Conservation (phyloP, 164 flowering plant genomes). For the Vitis rupestris region DNA sequence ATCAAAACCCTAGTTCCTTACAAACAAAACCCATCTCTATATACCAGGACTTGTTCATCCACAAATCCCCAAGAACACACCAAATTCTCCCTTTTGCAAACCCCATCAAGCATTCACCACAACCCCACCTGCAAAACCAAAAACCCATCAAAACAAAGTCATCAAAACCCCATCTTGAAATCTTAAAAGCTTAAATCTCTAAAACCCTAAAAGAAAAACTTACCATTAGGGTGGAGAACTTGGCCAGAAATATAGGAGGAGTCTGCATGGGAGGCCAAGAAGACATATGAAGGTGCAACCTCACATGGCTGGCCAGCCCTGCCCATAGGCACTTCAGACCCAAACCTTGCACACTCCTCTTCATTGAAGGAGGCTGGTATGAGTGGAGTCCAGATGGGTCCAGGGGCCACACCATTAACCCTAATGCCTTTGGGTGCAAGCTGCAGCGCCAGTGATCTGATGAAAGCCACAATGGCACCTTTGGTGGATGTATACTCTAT, state of each 20-base stretch:
- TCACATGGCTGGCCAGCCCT: slow-evolving; percentile 79
- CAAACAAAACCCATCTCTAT: no score
- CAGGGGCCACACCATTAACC: slow-evolving; percentile 79
- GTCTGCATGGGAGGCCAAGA: slow-evolving; percentile 50
- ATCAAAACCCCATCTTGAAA: background rate
- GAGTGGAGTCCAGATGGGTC: slow-evolving; percentile 79
- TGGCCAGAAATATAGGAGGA: slow-evolving; percentile 76
- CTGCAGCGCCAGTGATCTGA: slow-evolving; percentile 61
- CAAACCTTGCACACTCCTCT: slow-evolving; percentile 47
- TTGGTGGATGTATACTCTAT: slow-evolving; percentile 78
- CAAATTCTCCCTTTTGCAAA: background rate
- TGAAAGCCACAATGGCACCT: slow-evolving; percentile 75
- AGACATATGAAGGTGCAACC: slow-evolving; percentile 66
- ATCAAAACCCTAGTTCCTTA: no score
- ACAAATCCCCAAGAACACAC: background rate
- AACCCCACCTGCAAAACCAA: slow-evolving; percentile 28
- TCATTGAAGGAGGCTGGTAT: slow-evolving; percentile 61
- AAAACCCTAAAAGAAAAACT: background rate
- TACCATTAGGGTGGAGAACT: slow-evolving; percentile 80
- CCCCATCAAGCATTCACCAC: slow-evolving; percentile 30
- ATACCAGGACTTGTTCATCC: background rate
- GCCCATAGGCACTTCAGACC: slow-evolving; percentile 66
- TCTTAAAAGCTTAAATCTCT: background rate
- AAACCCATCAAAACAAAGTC: background rate
- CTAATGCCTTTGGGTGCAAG: slow-evolving; percentile 62